Evolutionary conservation across 2,329 filamentous ascomycete genomes (phyloP), one percentile per base, ranked within the genome.

Genomic region (Clathrospora elynae): DNA sequence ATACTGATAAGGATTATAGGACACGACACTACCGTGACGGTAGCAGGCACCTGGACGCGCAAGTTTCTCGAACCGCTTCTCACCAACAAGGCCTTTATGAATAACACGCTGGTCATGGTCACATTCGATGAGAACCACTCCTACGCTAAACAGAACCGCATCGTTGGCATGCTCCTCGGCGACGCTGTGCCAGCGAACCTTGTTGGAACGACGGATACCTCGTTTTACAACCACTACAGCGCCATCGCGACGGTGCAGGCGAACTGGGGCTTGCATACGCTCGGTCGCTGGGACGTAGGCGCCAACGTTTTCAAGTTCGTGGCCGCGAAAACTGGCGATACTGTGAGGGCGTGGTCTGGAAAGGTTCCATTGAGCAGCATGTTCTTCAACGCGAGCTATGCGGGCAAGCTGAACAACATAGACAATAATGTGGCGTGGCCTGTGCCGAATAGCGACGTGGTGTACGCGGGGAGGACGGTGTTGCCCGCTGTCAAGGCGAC

Each of bases 41-140:
- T 81, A 18, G 86, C 87, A 2, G 86, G 86, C 2, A 59, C 71
- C 10, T 93, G 87, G 86, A 80, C 82, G 10, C 78, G 81, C 24
- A 72, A 63, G 33, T 91, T 90, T 72, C 70, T 93, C 1, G 78
- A 81, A 43, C 87, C 87, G 0, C 81, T 93, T 6, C 76, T 93
- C 5, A 66, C 77, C 23, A 79, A 92, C 72, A 69, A 74, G 34
- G 79, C 85, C 55, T 92, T 93, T 70, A 87, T 85, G 81, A 74
- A 87, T 35, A 82, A 87, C 61, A 91, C 87, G 0, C 78, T 93
- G 1, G 78, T 93, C 7, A 74, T 92, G 4, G 69, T 93, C 46
- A 91, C 79, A 2, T 93, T 90, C 61, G 89, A 93, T 53, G 89
- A 93, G 73, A 87, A 84, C 66, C 81, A 85, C 57, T 83, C 79